phyloP scores from a whole-genome alignment of 2,329 filamentous ascomycete species.

The Geoglossum cookeanum region DNA sequence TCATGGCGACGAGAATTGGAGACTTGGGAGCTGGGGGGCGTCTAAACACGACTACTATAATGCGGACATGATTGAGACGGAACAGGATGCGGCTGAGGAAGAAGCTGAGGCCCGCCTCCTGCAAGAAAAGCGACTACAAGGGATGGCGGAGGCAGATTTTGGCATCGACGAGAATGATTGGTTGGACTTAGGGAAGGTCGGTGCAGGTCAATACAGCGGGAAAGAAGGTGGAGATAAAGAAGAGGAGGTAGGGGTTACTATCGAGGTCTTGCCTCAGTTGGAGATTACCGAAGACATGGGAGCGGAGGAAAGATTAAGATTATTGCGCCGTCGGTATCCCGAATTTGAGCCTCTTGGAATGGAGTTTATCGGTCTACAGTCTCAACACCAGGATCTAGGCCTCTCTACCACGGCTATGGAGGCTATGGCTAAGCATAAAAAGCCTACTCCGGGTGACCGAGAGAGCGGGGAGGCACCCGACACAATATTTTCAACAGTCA shows the following conservation, averaged over 20 bases:
- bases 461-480: constrained; percentile 23
- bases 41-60: constrained; percentile 86
- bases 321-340: constrained; percentile 68
- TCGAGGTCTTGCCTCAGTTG: constrained; percentile 67
- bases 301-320: constrained; percentile 50
- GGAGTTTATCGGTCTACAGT: constrained; percentile 57
- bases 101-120: constrained; percentile 75
- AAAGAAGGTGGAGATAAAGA: constrained; percentile 30
- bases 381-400: constrained; percentile 37
- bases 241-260: constrained; percentile 39
- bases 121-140: constrained; percentile 76
- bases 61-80: constrained; percentile 55
- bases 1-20: constrained; percentile 35
- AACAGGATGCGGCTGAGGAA: constrained; percentile 67
- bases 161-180: constrained; percentile 83
- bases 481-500: constrained; percentile 23
- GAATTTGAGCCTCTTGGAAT: constrained; percentile 76
- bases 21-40: constrained; percentile 62
- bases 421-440: constrained; percentile 13
- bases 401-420: constrained; percentile 39
- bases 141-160: constrained; percentile 84
- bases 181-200: constrained; percentile 34
- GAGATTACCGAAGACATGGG: constrained; percentile 67
- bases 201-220: no score
- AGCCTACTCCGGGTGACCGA: background rate